Base-by-base conservation (phyloP, 2,329 filamentous ascomycete genomes). In the Arthrobotrys conoides region DNA sequence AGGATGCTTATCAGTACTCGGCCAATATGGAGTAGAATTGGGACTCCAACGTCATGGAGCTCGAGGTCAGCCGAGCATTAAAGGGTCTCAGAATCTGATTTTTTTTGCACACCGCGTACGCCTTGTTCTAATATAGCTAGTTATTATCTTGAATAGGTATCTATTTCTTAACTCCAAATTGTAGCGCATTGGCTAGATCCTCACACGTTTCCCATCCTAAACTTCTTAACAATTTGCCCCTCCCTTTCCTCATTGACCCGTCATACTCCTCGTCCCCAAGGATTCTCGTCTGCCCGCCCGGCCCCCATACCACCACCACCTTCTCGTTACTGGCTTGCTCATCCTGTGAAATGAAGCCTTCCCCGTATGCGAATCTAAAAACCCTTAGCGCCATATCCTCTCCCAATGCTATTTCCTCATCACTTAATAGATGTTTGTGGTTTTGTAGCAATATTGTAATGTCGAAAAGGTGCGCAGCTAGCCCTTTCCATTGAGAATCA, bases 361-460 rank as follows among this genome's bases (percentile, higher is more conserved):
- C n/a, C 2, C 71, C 71, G 20, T 76, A 76, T n/a, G 71, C 71
- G 12, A 69, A 69, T 12, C 27, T 24, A 1, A 76, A 18, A 51
- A 76, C 49, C 20, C 72, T 49, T 16, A 24, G 10, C 5, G 66
- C 66, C 72, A 76, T 76, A 3, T 70, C 72, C 16, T 76, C 49
- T 16, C 57, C 66, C 20, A 76, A 20, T 46, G 1, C 14, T n/a
- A 76, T 22, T 51, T 71, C 72, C 22, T 71, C 66, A 2, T 41
- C 12, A 10, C 10, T 44, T 16, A 76, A 16, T 14, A 71, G 6
- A 22, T 71, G 24, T 3, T 38, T 63, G 53, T 76, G 66, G 22
- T 76, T 76, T 41, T 77, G 72, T 14, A 71, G 61, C 12, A 77
- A 38, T n/a, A 77, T 27, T 3, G 72, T 77, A 46, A 77, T 77